Evolutionary conservation across 2,329 filamentous ascomycete species (phyloP), one percentile per base, ranked within the genome.

Genomic region (Paramyrothecium sp.): DNA sequence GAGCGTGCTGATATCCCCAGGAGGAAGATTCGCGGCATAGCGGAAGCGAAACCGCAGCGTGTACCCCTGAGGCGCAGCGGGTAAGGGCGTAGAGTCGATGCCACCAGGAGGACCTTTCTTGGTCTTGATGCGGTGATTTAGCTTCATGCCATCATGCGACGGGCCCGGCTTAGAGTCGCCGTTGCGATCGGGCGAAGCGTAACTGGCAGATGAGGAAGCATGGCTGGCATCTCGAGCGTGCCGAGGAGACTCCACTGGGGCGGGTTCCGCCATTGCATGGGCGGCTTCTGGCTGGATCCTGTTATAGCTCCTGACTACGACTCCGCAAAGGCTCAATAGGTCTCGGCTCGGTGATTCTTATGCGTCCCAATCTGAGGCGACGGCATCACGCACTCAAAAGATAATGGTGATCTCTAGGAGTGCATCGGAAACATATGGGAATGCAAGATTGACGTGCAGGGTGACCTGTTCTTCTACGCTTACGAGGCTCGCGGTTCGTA

Each of bases 21-120:
- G 84, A 2, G 94, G 92, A 3, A 98, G 84, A 69, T 96, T 92
- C 60, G 80, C 79, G 1, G 93, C 94, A 58, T 85, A 82, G 71
- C 94, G 89, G 70, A 98, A 91, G 53, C 87, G 92, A 75, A 98
- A 89, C 69, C 88, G 89, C 62, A 97, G 71, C 0, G 91, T 97
- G 75, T 90, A 97, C 23, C 93, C 92, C 8, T 88, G 86, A 10
- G 89, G 87, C 4, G 86, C 87, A 65, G 83, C 75, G 0, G 91
- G 91, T 10, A 97, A 79, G 2, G 92, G 91, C 1, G 91, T 96
- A 38, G 78, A 72, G 72, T 96, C 92, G 71, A 86, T 95, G 34
- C 92, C 92, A 30, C 92, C 92, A 0, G 88, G 83, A 0, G 90
- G 91, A 12, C 64, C 64, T 41, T 68, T 68, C 48, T 67, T 70